Percentiles rank a stretch among this genome's conserved stretches.
These are phyloP conservation scores for Talaromyces funiculosus DNA, from an alignment of 2,329 filamentous ascomycete species.

Conservation along the genomic window DNA sequence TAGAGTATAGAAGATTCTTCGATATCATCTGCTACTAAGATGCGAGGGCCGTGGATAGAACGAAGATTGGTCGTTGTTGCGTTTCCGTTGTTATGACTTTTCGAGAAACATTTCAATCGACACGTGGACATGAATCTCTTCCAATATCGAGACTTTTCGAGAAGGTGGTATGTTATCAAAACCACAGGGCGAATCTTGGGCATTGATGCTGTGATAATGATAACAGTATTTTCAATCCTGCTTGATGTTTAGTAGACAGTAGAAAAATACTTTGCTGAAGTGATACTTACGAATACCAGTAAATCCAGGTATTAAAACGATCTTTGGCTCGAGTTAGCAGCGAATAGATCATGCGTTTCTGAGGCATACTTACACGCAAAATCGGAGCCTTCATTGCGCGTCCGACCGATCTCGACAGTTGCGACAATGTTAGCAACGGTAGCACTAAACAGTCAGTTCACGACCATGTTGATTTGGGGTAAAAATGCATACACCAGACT, in stretches of 20 bases:
- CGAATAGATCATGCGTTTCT: neutral
- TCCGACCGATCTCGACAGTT: constrained; percentile 1
- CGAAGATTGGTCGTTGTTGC: neutral
- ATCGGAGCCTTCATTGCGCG: neutral
- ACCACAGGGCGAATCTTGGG: constrained; percentile 11
- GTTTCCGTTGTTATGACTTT: neutral
- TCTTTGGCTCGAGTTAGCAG: neutral
- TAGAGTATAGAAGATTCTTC: neutral
- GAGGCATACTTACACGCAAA: constrained; percentile 9
- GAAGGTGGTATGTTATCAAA: neutral
- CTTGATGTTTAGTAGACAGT: neutral
- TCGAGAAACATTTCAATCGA: neutral
- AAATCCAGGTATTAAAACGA: constrained; percentile 6
- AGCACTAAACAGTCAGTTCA: constrained; percentile 6
- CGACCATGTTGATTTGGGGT: neutral
- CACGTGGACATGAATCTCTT: neutral
- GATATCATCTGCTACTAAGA: neutral
- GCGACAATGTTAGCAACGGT: constrained; percentile 6
- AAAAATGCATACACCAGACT: constrained; percentile 7
- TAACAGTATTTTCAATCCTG: constrained; percentile 12
- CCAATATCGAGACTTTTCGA: neutral
- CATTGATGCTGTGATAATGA: constrained; percentile 14
- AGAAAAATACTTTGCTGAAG: neutral
- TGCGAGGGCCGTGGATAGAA: neutral
- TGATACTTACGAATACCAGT: constrained; percentile 14